Base-by-base conservation (phyloP, 148 eudicot species). In the Chenopodium berlandieri region DNA sequence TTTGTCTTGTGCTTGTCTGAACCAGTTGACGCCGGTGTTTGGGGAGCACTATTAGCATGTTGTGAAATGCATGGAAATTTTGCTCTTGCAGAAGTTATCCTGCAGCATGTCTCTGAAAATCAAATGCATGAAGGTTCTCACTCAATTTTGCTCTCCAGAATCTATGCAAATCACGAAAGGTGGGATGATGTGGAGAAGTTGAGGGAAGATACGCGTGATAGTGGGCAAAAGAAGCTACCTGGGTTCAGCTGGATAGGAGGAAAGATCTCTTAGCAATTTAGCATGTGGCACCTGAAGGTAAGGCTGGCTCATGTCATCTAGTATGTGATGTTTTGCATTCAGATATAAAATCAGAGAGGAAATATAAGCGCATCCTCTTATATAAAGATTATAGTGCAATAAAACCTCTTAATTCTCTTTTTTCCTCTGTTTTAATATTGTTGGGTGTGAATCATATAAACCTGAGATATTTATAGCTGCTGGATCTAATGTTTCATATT, bases 21-120 rank as follows among this genome's bases (percentile, higher is more conserved):
- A 80, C 94, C 92, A 12, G 89, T 93, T 77, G 91, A 93, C 80
- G 84, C 88, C 30, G 86, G 95, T 71, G 80, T 94, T 69, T 91
- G 94, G 95, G 98, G 98, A 78, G 98, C 98, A 48, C 88, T 94
- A 71, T 80, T 94, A 37, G 89, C 94, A 25, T 89, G 98, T 76
- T 94, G 97, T 84, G 90, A 93, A 85, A 86, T 82, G 85, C 86
- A 88, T 78, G 89, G 91, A 74, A 88, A 91, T 81, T 81, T 88
- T 52, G 80, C 85, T 70, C 65, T 94, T 79, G 91, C 89, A 47
- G 90, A 94, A 69, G 81, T 77, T 27, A 72, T 93, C 71, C 80
- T 88, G 83, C 86, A 86, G 56, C 86, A 85, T 66, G 67, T 90
- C 27, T 78, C 73, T 70, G 77, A 84, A 20, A 78, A 84, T 54